Base-by-base conservation (phyloP, 495 filamentous ascomycete genomes). In the Penicillium coffeae region DNA sequence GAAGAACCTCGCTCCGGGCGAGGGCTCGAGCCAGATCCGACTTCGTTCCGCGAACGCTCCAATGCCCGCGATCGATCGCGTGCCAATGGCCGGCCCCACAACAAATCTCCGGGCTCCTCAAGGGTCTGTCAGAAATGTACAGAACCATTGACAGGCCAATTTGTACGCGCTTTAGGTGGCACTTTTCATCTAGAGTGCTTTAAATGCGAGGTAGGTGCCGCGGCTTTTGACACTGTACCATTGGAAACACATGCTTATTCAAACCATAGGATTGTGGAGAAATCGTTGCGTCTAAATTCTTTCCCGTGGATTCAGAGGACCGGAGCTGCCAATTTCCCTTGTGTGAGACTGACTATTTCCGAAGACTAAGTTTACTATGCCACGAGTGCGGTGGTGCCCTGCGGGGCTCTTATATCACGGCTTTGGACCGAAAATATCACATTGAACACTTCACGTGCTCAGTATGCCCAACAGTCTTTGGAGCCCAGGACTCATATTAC, bases 361-460 rank as follows among this genome's bases (percentile, higher is more conserved):
- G 90, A 48, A 82, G 94, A 38, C 79, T 99, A 10, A 88, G 91
- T 48, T 78, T 99, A 20, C 72, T 99, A 18, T 99, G 94, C 65
- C 84, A 88, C 54, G 82, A 91, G 36, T 99, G 94, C 67, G 89
- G 89, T 51, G 89, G 89, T 39, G 94, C 94, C 41, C 77, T 99
- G 16, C 89, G 94, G 35, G 94, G 93, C 4, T 97, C 94, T 16
- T 99, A 99, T 62, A 99, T 99, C 55, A 99, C 94, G 0, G 94
- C 94, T 7, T 77, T 97, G 27, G 94, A 99, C 52, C 86, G 88
- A 42, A 99, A 99, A 68, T 99, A 97, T 62, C 94, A 99, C 64
- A 94, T 99, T 50, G 93, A 97, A 58, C 94, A 99, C 69, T 99
- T 99, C 63, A 99, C 94, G 21, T 99, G 94, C 67, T 96, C 90